Evolutionary conservation across 768 basidiomycete genomes (phyloP).

Genomic region (Leccinum uliginosum): DNA sequence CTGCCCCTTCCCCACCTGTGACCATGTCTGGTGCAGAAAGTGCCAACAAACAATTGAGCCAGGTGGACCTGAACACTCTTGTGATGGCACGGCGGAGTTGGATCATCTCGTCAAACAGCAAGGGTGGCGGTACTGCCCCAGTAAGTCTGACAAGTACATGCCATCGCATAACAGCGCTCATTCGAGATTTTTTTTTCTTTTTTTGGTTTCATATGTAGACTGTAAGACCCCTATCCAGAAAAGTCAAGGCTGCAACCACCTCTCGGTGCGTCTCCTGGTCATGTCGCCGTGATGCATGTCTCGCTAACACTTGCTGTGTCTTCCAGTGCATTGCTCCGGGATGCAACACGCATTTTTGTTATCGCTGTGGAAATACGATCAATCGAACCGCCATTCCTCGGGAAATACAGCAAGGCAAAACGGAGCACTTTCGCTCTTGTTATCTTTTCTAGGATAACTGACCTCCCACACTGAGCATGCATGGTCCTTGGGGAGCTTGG

Average conservation of each 20-base stretch:
- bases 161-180: not conserved
- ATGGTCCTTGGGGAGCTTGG: not conserved
- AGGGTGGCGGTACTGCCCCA: constrained; percentile 65
- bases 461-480: not conserved
- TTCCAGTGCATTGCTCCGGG: constrained; percentile 50
- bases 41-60: constrained; percentile 43
- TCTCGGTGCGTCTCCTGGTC: constrained; percentile 40
- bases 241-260: constrained; percentile 51
- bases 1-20: constrained; percentile 49
- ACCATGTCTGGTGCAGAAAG: constrained; percentile 54
- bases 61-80: constrained; percentile 45
- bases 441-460: constrained; percentile 18
- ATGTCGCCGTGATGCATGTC: not conserved
- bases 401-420: constrained; percentile 31
- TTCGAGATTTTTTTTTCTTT: no score
- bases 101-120: constrained; percentile 44
- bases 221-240: constrained; percentile 52
- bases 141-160: constrained; percentile 24
- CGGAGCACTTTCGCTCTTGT: constrained; percentile 32
- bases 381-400: constrained; percentile 33
- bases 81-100: constrained; percentile 54
- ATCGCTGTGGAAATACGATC: constrained; percentile 44
- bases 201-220: constrained; percentile 26
- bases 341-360: constrained; percentile 58
- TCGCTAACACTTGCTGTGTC: not conserved